phyloP scores from a whole-genome alignment of 805 yeast species.

The Cyberlindnera saturnus region DNA sequence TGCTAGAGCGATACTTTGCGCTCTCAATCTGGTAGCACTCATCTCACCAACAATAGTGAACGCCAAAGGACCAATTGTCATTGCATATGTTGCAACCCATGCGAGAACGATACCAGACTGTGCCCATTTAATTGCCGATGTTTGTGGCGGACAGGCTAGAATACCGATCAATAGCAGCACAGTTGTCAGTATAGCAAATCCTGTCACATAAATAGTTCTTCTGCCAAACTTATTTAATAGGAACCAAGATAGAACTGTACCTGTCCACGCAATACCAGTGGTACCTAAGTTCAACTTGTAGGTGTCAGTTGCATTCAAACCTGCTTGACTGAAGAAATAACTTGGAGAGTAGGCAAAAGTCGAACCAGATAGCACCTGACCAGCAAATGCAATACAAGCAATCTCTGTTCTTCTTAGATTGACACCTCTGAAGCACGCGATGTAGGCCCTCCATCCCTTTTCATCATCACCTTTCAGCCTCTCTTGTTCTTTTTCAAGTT shows the following conservation, averaged over 20 bases:
- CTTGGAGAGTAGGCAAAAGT: slow-evolving; percentile 41
- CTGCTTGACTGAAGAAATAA: slow-evolving; percentile 43
- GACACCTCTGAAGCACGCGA: slow-evolving; percentile 38
- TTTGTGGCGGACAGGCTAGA: slow-evolving; percentile 12
- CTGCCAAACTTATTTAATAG: slow-evolving; percentile 26
- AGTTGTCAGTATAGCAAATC: slow-evolving; percentile 20
- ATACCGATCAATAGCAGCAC: slow-evolving; percentile 13
- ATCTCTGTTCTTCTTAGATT: slow-evolving; percentile 39
- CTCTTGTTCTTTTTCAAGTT: slow-evolving; percentile 13
- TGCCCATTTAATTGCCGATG: slow-evolving; percentile 16
- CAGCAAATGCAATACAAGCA: slow-evolving; percentile 32
- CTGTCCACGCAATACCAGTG: slow-evolving; percentile 27
- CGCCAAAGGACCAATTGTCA: slow-evolving; percentile 34
- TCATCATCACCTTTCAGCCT: not conserved
- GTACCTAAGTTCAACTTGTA: slow-evolving; percentile 32
- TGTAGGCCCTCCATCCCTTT: slow-evolving; percentile 21
- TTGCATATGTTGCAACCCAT: slow-evolving; percentile 26
- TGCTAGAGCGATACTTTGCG: slow-evolving; percentile 32
- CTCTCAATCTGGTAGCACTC: slow-evolving; percentile 34
- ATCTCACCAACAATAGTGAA: slow-evolving; percentile 33
- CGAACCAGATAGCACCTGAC: slow-evolving; percentile 42
- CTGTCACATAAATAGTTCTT: slow-evolving; percentile 25
- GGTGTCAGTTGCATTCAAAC: slow-evolving; percentile 27
- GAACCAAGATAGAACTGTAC: slow-evolving; percentile 29
- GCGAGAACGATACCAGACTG: slow-evolving; percentile 15